Evolutionary conservation across 2,329 filamentous ascomycete genomes (phyloP).

Genomic region (Alternaria triticina): DNA sequence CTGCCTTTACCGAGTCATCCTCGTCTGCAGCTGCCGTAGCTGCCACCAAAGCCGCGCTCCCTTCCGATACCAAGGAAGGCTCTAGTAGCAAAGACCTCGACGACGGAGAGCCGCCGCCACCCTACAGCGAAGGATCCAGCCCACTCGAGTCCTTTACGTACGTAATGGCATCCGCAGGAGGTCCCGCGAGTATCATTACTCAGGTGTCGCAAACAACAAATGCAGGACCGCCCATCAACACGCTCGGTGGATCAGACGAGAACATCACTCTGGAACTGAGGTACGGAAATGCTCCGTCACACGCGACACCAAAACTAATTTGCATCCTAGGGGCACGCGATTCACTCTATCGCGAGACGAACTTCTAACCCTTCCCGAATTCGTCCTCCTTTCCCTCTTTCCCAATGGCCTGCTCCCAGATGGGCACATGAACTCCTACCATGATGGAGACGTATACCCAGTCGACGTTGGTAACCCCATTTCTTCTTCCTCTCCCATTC

Average conservation of each 20-base stretch:
- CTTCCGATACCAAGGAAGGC: slow-evolving; percentile 78
- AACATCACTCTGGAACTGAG: slow-evolving; percentile 93
- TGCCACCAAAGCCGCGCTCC: slow-evolving; percentile 84
- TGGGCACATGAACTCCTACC: slow-evolving; percentile 90
- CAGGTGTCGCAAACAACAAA: slow-evolving; percentile 81
- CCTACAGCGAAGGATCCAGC: slow-evolving; percentile 93
- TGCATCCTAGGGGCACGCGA: slow-evolving; percentile 73
- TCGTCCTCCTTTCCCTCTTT: slow-evolving; percentile 95
- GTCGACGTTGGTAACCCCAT: slow-evolving; percentile 80
- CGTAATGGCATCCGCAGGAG: slow-evolving; percentile 97
- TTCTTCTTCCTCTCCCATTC: slow-evolving; percentile 41
- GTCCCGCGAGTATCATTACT: slow-evolving; percentile 97
- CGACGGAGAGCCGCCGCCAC: slow-evolving; percentile 92
- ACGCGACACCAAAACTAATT: slow-evolving; percentile 17
- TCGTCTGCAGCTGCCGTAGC: slow-evolving; percentile 57
- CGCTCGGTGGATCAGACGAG: slow-evolving; percentile 88
- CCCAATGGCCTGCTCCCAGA: slow-evolving; percentile 98
- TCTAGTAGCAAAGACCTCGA: slow-evolving; percentile 73
- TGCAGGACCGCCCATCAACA: slow-evolving; percentile 84
- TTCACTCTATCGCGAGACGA: slow-evolving; percentile 96
- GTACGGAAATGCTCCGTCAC: slow-evolving; percentile 59
- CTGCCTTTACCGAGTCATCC: slow-evolving; percentile 58
- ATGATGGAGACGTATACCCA: slow-evolving; percentile 92
- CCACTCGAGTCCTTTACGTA: slow-evolving; percentile 92
- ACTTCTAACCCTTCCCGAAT: slow-evolving; percentile 92